phyloP scores from a whole-genome alignment of 1,284 basidiomycete species.

The Heterobasidion irregulare region DNA sequence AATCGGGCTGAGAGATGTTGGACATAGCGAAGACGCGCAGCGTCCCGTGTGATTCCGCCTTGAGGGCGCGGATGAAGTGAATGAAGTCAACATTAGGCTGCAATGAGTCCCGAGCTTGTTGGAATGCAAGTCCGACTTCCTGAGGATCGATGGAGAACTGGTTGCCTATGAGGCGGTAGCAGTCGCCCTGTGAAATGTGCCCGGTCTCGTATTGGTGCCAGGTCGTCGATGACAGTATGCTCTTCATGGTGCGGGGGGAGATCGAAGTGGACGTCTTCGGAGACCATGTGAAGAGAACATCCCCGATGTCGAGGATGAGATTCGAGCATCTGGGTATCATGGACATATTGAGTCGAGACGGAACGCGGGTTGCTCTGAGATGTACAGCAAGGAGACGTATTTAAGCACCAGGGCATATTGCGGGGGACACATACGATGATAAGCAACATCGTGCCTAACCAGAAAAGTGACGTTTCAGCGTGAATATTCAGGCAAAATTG shows the following conservation, averaged over 20 bases:
- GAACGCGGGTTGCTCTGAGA: background rate
- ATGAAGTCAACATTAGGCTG: constrained; percentile 35
- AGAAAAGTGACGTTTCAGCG: background rate
- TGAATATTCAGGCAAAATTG: background rate
- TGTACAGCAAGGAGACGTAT: background rate
- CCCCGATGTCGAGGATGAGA: constrained; percentile 47
- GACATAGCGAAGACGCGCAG: constrained; percentile 48
- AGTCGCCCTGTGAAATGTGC: constrained; percentile 33
- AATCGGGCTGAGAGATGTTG: constrained; percentile 51
- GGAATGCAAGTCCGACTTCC: constrained; percentile 34
- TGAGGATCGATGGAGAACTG: constrained; percentile 31
- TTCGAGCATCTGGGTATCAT: constrained; percentile 16
- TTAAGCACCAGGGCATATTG: background rate
- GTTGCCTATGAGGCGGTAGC: constrained; percentile 32
- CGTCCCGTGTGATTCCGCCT: constrained; percentile 22
- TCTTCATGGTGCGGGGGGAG: constrained; percentile 32
- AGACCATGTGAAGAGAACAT: constrained; percentile 52
- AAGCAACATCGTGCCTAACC: background rate
- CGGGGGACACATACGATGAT: background rate
- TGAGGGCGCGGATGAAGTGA: constrained; percentile 37
- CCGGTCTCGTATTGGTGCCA: constrained; percentile 54
- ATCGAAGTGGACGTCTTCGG: constrained; percentile 37
- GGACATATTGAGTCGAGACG: constrained; percentile 2
- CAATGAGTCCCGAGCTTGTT: constrained; percentile 38
- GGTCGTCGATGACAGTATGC: constrained; percentile 36